phyloP scores from a whole-genome alignment of 495 filamentous ascomycete species.

The Paragyromitra xinjiangensis region DNA sequence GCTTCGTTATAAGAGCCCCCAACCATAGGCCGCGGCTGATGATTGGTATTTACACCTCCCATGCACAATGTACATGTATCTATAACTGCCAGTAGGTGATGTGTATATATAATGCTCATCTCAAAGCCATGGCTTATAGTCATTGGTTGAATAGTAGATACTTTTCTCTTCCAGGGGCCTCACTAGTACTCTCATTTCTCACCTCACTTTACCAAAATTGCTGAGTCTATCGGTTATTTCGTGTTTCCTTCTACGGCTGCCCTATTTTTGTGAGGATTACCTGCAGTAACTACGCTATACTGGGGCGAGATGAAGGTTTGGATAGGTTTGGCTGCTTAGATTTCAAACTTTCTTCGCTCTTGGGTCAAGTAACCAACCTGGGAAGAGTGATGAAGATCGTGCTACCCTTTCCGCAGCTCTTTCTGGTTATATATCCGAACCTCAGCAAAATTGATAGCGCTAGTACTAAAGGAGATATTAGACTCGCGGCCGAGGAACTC shows the following conservation, averaged over 20 bases:
- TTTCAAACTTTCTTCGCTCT: background rate
- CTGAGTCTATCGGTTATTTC: background rate
- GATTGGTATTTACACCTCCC: no score
- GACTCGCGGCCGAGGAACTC: no score
- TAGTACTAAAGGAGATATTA: no score
- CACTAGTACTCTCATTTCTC: background rate
- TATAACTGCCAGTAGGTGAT: background rate
- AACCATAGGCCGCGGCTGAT: no score
- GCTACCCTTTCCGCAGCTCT: no score
- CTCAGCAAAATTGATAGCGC: no score
- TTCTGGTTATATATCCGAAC: no score
- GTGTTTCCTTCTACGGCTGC: background rate
- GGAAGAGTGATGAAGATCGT: slow-evolving; percentile 20
- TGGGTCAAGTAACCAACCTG: background rate
- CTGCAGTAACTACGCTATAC: background rate
- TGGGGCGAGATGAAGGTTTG: background rate
- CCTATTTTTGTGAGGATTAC: background rate
- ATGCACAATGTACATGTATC: no score
- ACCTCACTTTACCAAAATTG: no score
- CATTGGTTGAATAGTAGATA: background rate
- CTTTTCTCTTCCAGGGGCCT: background rate
- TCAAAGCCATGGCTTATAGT: background rate
- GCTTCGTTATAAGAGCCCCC: no score
- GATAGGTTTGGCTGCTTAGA: background rate
- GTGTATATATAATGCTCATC: background rate